A percentile compares a stretch with the other conserved stretches of the same genome.
Conservation (phyloP, 1,139 yeast genomes). For the Debaryomycetaceae sp. region DNA sequence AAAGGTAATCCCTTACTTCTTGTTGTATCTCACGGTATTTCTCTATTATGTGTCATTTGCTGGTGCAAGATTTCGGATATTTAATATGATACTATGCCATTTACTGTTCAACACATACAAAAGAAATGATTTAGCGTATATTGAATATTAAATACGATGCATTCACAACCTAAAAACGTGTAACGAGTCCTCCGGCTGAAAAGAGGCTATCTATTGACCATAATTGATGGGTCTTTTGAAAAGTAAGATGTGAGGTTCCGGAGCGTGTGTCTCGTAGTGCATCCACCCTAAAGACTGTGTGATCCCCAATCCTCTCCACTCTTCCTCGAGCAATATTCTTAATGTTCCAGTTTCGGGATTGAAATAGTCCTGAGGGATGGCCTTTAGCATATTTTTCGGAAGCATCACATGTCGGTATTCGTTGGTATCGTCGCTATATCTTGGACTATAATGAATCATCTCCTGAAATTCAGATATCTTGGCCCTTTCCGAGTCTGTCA, state of each 20-base stretch:
- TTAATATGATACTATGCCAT: too few species aligned
- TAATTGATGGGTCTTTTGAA: slow-evolving; percentile 66
- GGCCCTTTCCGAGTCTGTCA: slow-evolving; percentile 80
- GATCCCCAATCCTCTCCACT: slow-evolving; percentile 98
- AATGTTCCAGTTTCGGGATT: slow-evolving; percentile 93
- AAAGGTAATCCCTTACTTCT: too few species aligned
- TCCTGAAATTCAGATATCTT: slow-evolving; percentile 90
- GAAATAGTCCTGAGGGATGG: slow-evolving; percentile 94
- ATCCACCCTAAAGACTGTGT: slow-evolving; percentile 98
- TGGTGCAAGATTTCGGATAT: too few species aligned
- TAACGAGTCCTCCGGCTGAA: background rate
- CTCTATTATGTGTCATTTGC: too few species aligned
- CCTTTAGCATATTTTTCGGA: slow-evolving; percentile 93
- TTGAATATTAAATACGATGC: background rate
- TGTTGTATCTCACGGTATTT: too few species aligned
- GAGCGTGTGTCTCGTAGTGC: slow-evolving; percentile 96
- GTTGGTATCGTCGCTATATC: slow-evolving; percentile 84
- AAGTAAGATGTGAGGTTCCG: slow-evolving; percentile 94
- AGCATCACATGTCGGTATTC: slow-evolving; percentile 93
- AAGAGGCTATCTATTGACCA: slow-evolving; percentile 11
- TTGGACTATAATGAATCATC: slow-evolving; percentile 88
- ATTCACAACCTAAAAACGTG: background rate
- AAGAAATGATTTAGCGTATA: slow-evolving; percentile 1
- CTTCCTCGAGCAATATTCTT: slow-evolving; percentile 87
- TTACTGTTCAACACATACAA: too few species aligned